Evolutionary conservation across 176 grass and related monocot genomes (phyloP).

Genomic region (Hordeum vulgare): DNA sequence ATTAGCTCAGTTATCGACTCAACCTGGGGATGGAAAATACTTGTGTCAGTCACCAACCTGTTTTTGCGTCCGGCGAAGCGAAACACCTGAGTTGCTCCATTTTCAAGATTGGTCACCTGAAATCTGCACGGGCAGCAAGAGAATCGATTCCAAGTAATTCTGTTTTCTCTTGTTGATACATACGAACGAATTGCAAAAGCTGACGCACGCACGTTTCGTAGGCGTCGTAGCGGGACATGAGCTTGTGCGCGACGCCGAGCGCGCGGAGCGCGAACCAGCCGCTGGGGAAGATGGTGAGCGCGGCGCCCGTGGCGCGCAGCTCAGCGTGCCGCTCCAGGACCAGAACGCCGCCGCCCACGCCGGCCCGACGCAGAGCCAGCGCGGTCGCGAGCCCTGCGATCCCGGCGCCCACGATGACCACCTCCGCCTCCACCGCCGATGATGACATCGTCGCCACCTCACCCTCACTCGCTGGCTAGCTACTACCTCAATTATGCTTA

Average conservation of each 20-base stretch:
- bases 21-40: too few relatives aligned
- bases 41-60: background rate
- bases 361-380: slow-evolving; percentile 28
- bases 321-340: slow-evolving; percentile 55
- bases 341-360: background rate
- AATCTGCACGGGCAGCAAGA: slow-evolving; percentile 16
- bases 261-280: slow-evolving; percentile 54
- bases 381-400: slow-evolving; percentile 55
- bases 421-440: too few relatives aligned
- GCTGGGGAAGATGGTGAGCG: slow-evolving; percentile 47
- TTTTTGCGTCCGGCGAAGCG: slow-evolving; percentile 14
- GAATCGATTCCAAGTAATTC: too few relatives aligned
- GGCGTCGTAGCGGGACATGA: slow-evolving; percentile 11
- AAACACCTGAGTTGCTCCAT: slow-evolving; percentile 38
- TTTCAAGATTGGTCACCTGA: slow-evolving; percentile 35
- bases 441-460: too few relatives aligned
- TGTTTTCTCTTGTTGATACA: too few relatives aligned
- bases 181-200: too few relatives aligned
- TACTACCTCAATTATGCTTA: too few relatives aligned
- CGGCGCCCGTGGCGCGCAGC: slow-evolving; percentile 36
- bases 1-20: too few relatives aligned
- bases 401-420: too few relatives aligned
- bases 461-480: too few relatives aligned
- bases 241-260: slow-evolving; percentile 54
- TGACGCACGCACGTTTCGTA: slow-evolving; percentile 17